These are phyloP conservation scores for Termitomyces sp. DNA, from an alignment of 768 basidiomycete species.

Conservation along the genomic window DNA sequence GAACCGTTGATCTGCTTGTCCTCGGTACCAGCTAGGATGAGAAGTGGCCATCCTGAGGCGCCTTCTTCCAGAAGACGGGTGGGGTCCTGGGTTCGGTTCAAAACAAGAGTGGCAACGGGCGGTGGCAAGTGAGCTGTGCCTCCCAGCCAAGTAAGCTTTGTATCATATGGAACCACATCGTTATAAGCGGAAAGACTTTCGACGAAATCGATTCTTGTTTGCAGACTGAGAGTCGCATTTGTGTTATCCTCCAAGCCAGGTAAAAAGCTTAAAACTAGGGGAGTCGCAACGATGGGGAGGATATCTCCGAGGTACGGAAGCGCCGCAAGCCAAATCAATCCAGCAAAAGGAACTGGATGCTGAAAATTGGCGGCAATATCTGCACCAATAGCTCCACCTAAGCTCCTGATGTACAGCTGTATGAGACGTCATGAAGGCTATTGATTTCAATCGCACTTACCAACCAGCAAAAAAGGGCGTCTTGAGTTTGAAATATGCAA, in stretches of 20 bases:
- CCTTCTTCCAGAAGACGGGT: not conserved
- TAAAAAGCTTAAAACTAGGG: not conserved
- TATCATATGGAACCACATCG: not conserved
- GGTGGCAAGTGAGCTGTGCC: not conserved
- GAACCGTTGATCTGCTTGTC: conserved; percentile 22
- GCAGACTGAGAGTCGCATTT: not conserved
- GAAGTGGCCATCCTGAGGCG: not conserved
- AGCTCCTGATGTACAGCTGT: not conserved
- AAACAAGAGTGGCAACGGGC: not conserved
- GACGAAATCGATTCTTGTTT: not conserved
- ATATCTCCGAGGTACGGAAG: not conserved
- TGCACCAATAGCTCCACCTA: not conserved
- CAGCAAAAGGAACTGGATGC: not conserved
- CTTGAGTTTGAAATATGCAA: not conserved
- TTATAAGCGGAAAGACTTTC: not conserved
- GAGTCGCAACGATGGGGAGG: not conserved
- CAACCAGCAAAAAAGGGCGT: not conserved
- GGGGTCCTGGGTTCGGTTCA: not conserved
- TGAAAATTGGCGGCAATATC: not conserved
- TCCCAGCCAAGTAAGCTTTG: not conserved
- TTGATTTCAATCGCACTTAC: not conserved
- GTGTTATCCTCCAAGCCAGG: not conserved
- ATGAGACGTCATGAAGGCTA: not conserved
- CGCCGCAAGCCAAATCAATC: not conserved
- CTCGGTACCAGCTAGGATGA: not conserved